Conservation (phyloP, 164 flowering plant species). For the Liriodendron chinense region DNA sequence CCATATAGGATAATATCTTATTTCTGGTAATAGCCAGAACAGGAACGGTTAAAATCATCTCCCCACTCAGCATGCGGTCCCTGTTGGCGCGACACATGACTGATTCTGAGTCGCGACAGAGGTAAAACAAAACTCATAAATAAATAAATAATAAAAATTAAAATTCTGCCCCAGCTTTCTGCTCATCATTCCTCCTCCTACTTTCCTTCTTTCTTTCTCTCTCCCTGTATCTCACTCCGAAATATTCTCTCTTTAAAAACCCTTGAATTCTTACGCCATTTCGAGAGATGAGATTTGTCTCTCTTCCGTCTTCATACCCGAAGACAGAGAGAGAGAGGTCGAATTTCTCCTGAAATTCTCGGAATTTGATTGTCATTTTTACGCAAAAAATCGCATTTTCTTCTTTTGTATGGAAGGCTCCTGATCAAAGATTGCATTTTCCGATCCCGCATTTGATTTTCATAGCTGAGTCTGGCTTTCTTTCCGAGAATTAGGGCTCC, state of each 20-base stretch:
- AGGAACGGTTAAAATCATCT: too few relatives aligned
- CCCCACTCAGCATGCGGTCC: too few relatives aligned
- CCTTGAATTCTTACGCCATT: background rate
- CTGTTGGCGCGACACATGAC: too few relatives aligned
- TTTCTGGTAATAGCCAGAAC: too few relatives aligned
- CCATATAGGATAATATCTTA: too few relatives aligned
- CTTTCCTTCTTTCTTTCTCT: background rate
- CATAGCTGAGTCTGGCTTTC: background rate
- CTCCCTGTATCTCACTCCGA: background rate
- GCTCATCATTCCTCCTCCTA: background rate
- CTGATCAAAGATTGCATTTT: background rate
- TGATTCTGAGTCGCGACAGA: too few relatives aligned
- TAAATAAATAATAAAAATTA: background rate
- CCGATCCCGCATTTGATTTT: background rate
- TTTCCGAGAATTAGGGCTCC: background rate
- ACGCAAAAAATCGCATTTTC: background rate
- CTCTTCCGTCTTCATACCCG: background rate
- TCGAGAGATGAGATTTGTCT: background rate
- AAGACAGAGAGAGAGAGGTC: background rate
- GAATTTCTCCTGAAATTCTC: background rate
- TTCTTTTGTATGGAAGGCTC: background rate
- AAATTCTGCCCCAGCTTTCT: constrained; percentile 9
- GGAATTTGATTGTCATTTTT: background rate
- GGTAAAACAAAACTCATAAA: background rate
- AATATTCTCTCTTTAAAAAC: background rate